Conservation (phyloP, 306 rosid species). For the Mimosa pudica region DNA sequence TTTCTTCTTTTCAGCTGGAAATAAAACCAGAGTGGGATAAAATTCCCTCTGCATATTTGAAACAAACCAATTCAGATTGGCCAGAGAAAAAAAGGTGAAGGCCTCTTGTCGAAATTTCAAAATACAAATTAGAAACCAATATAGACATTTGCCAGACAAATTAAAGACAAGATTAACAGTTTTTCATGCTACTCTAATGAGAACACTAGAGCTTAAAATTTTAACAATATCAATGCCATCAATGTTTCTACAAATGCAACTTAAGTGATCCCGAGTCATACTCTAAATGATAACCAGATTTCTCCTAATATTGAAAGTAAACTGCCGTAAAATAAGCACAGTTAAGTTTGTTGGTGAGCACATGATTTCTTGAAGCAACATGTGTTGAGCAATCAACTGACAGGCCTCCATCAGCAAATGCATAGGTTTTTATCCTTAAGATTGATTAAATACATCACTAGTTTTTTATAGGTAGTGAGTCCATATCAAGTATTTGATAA, state of each 20-base stretch:
- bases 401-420: neutral
- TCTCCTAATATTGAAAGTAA: neutral
- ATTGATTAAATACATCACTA: neutral
- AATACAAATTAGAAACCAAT: constrained; percentile 31
- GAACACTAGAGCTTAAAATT: constrained; percentile 15
- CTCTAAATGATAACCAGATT: neutral
- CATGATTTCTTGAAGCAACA: neutral
- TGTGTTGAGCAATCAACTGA: neutral
- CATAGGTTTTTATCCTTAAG: neutral
- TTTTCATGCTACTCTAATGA: constrained; percentile 11
- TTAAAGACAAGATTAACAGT: constrained; percentile 1
- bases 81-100: neutral
- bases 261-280: neutral
- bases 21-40: constrained; percentile 82
- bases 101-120: constrained; percentile 15
- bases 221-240: neutral
- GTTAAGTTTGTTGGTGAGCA: neutral
- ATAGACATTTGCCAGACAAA: constrained; percentile 27
- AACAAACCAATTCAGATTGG: constrained; percentile 36
- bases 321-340: neutral
- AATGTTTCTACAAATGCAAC: neutral
- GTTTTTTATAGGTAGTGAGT: neutral
- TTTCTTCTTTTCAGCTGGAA: constrained; percentile 75
- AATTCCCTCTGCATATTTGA: constrained; percentile 72
- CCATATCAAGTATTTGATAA: no score